Base-by-base conservation (phyloP, 108 stramenopile genomes). In the Pseudonitzschia multiseries region DNA sequence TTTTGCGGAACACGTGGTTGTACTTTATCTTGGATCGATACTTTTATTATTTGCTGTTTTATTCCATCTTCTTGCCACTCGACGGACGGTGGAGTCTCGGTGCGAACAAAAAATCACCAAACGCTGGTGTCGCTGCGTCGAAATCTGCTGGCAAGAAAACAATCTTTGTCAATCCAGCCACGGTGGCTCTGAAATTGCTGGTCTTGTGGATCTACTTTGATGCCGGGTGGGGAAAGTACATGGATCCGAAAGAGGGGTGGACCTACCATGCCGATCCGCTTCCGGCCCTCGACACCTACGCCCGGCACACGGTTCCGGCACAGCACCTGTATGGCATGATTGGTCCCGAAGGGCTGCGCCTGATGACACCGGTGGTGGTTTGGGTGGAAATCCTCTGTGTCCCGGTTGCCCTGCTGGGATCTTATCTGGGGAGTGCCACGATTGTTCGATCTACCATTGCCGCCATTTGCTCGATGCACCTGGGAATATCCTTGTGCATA, bases 21-120 rank as follows among this genome's bases (percentile, higher is more conserved):
- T 87, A 87, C 65, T 95, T 90, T 57, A 95, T 95, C 65, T 71
- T 95, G 65, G 94, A 95, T 80, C 83, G 93, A 26, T 93, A 93
- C 51, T 91, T 93, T 78, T 89, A 91, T 61, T 88, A 89, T 65
- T 69, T 93, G 24, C 53, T 93, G 20, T 91, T 93, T 68, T 90
- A 86, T 57, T 75, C 90, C 65, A 90, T 90, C 69, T 89, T 91
- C 70, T 68, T 93, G 27, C 89, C 89, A 9, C 59, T 85, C 10
- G 81, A 77, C 18, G 67, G 79, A 41, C 52, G 76, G 12, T 89
- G 89, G 88, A 82, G 86, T 36, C 20, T 89, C 24, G 29, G 64
- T 15, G 22, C 36, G 18, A 17, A 24, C 9, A 17, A 24, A 44
- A 21, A 52, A 40, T 61, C 41, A 2, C 29, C 21, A 8, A 8